Evolutionary conservation across 805 yeast species (phyloP), one percentile per base, ranked within the genome.

Genomic region (Alloascoidea africana): DNA sequence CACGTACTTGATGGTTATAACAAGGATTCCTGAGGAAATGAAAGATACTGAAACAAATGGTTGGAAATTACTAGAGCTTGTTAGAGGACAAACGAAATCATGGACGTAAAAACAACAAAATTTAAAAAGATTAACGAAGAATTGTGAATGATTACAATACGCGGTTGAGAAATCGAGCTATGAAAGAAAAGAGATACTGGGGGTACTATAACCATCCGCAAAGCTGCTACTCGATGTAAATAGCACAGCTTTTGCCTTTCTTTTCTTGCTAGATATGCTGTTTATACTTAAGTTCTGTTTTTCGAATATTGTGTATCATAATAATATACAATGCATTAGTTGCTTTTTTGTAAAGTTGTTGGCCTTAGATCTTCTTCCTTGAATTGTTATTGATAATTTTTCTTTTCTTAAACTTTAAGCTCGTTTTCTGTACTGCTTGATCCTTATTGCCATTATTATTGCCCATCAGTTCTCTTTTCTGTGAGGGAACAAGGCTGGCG

Each of bases 1-100:
- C 49, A 78, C 94, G n/a, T 91, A 91, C 55, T 97, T 94, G 32
- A 74, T 91, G 86, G 98, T 89, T 16, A 65, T 91, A 48, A 86
- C 98, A 14, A 75, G 98, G 58, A 65, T 83, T 38, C 86, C 96
- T 2, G 98, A 87, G 58, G 86, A 87, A 42, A 74, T 91, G 52
- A 94, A 77, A 44, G 82, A 91, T 55, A 69, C 72, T 38, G 87
- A 77, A 51, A 91, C 99, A 16, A 94, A 84, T 53, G 99, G 99
- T 23, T 91, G 98, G 98, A 84, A 83, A 64, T 75, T 91, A 39
- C 59, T 89, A 52, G 97, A 89, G 62, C 83, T 89, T 55, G 96
- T 84, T 36, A 77, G 95, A 53, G 96, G 95, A 47, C 89, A 85
- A 33, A 78, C 94, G 30, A 77, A 94, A 62, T 80, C 76, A 42